phyloP scores from a whole-genome alignment of 164 flowering plant species.

The Stephania yunnanensis region DNA sequence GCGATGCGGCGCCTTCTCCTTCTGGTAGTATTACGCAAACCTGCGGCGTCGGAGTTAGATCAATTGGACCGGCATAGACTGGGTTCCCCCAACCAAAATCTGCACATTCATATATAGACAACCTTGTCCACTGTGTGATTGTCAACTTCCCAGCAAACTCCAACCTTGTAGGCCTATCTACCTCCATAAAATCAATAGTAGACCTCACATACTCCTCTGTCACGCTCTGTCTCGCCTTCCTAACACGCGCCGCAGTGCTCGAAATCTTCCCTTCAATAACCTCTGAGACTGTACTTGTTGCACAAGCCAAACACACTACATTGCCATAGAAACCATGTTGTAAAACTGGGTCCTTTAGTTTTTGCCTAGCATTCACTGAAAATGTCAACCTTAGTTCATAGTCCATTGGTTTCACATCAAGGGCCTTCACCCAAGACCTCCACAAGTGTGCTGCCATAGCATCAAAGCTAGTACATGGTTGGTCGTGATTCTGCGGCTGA shows the following conservation, averaged over 20 bases:
- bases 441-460: slow-evolving; percentile 86
- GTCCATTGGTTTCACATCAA: slow-evolving; percentile 56
- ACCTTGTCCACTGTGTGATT: slow-evolving; percentile 90
- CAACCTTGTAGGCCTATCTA: slow-evolving; percentile 53
- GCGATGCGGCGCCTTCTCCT: slow-evolving; percentile 21
- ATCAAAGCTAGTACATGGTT: slow-evolving; percentile 52
- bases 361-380: slow-evolving; percentile 60
- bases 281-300: slow-evolving; percentile 44
- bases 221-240: slow-evolving; percentile 38
- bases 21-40: slow-evolving; percentile 73
- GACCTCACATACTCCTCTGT: slow-evolving; percentile 75
- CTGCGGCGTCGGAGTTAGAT: slow-evolving; percentile 80
- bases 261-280: slow-evolving; percentile 37
- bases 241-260: slow-evolving; percentile 36
- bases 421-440: slow-evolving; percentile 80
- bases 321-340: slow-evolving; percentile 73
- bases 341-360: slow-evolving; percentile 43
- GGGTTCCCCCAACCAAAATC: slow-evolving; percentile 91
- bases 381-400: slow-evolving; percentile 57
- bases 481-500: slow-evolving; percentile 16
- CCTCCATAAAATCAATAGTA: slow-evolving; percentile 54
- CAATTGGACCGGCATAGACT: slow-evolving; percentile 71
- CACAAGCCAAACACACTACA: slow-evolving; percentile 66
- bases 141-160: slow-evolving; percentile 80
- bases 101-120: slow-evolving; percentile 60